Base-by-base conservation (phyloP, 1,284 basidiomycete genomes). In the Irpex lacteus region DNA sequence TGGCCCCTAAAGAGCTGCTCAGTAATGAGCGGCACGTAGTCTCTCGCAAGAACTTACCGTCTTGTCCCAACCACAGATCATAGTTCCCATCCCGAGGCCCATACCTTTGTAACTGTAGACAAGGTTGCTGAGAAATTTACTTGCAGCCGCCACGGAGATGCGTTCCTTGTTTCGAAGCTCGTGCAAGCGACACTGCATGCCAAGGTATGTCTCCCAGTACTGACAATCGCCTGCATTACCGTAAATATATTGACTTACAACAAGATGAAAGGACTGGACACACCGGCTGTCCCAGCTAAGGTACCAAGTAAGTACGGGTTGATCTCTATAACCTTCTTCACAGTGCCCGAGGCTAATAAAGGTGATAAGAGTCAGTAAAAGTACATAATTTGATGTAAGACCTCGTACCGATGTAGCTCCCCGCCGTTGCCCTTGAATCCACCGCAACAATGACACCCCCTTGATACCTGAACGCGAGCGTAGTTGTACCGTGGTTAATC, bases 51-150 rank as follows among this genome's bases (percentile, higher is more conserved):
- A 34, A 78, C 89, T 70, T 68, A 92, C 92, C 9, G 96, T 98
- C 84, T 98, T 99, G 80, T 99, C 98, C 96, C 97, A 99, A 34
- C 98, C 98, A 72, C 96, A 98, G 69, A 99, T 98, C 98, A 99
- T 99, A 1, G 98, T 99, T 63, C 98, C 98, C 97, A 99, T 99
- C 75, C 95, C 96, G 66, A 99, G 80, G 4, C 98, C 98, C 96
- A 98, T 98, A 11, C 98, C 98, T 80, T 99, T 99, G 85, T 99
- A 99, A 64, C 90, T 86, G 78, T 98, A 99, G 5, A 99, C 96
- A 61, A 99, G 89, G 74, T 99, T 99, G 78, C 93, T 93, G 63
- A 99, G 85, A 76, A 96, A 98, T 77, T 99, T 99, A 79, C 92
- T 95, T 5, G 98, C 98, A 18, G 98, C 98, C 11, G 98, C 98